Evolutionary conservation across 768 basidiomycete genomes (phyloP), one percentile per base, ranked within the genome.

Genomic region (Cubamyces sp.): DNA sequence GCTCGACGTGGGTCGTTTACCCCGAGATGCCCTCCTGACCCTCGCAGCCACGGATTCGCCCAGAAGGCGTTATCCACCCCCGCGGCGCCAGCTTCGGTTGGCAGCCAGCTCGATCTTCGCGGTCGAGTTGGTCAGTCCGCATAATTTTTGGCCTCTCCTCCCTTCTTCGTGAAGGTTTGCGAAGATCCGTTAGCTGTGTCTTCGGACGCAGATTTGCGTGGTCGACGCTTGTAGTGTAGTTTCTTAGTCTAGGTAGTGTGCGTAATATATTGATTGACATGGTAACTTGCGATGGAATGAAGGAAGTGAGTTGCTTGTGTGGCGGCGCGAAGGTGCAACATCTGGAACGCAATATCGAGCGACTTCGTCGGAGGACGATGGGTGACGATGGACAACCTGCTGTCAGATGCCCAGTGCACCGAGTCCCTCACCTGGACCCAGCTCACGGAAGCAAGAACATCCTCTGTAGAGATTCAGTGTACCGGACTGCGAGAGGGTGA

Each of bases 161-260:
- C 73, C 73, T 73, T 75, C 74, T 73, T 78, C 68, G 73, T 53
- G 75, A 74, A 73, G 73, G 70, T 40, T 51, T 54, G 54, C 40
- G 18, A 16, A 14, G 45, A 25, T 26, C 23, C 51, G 51, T 61
- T 63, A 52, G 61, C 58, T 56, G 48, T 45, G 28, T 50, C 61
- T 61, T 64, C 39, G 62, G 53, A 47, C n/a, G 34, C 55, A 60
- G 59, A 57, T 48, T 57, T 55, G 28, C 45, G 43, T 16, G 48
- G 23, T 46, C 14, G 18, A 15, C 11, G 23, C 18, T 4, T n/a
- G 26, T 41, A 49, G 21, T 26, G n/a, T 18, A 39, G 26, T 46
- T 54, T 26, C 4, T 11, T 5, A 14, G 4, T 34, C 11, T 34
- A 1, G 34, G 6, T 30, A 1, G 34, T 34, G 9, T 11, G 5